Evolutionary conservation across 1,284 basidiomycete species (phyloP).

Genomic region (Neolentinus lepideus): DNA sequence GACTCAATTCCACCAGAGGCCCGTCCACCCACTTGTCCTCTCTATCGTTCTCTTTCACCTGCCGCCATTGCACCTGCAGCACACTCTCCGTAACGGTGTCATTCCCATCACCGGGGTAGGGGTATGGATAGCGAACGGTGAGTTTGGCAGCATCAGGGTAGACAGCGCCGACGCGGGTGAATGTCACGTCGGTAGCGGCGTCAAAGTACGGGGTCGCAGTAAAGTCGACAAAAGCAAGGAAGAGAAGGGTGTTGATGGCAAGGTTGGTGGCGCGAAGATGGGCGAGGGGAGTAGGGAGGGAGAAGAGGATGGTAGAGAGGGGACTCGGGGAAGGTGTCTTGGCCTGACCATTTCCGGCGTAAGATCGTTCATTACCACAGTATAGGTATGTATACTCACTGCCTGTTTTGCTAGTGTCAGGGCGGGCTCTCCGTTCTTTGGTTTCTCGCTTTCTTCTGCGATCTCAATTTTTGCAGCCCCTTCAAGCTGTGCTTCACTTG

Average conservation of each 20-base stretch:
- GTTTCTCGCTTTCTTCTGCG: background rate
- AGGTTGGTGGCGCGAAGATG: slow-evolving; percentile 31
- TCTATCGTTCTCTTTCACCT: slow-evolving; percentile 17
- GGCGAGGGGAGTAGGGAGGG: slow-evolving; percentile 35
- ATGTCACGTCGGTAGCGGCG: slow-evolving; percentile 45
- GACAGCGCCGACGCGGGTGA: slow-evolving; percentile 63
- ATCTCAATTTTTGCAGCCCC: background rate
- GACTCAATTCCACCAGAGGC: slow-evolving; percentile 35
- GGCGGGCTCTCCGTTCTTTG: background rate
- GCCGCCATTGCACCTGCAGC: slow-evolving; percentile 29
- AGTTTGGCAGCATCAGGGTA: slow-evolving; percentile 59
- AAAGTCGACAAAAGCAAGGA: slow-evolving; percentile 45
- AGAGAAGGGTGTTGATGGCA: slow-evolving; percentile 43
- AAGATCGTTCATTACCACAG: too few relatives aligned
- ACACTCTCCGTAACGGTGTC: background rate
- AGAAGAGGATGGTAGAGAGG: slow-evolving; percentile 29
- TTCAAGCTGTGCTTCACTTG: background rate
- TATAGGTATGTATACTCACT: too few relatives aligned
- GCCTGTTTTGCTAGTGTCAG: background rate
- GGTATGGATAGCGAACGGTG: slow-evolving; percentile 47
- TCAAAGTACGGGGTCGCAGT: slow-evolving; percentile 44
- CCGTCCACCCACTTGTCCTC: slow-evolving; percentile 43
- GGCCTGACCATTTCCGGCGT: too few relatives aligned
- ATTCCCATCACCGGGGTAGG: slow-evolving; percentile 6
- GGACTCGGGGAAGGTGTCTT: background rate